Evolutionary conservation across 2,329 filamentous ascomycete species (phyloP).

Genomic region (Fusarium sp.): DNA sequence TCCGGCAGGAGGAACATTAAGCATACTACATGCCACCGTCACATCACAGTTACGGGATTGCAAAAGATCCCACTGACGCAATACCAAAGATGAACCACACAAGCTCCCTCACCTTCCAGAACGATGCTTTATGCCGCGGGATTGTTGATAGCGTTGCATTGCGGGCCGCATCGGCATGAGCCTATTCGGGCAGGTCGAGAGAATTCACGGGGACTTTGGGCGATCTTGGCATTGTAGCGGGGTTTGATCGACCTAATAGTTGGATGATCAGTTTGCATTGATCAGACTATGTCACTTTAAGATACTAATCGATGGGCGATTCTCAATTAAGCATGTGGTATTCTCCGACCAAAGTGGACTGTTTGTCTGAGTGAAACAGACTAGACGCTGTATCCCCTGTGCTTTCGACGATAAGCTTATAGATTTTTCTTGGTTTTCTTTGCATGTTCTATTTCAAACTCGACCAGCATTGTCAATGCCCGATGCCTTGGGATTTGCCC

Average conservation of each 20-base stretch:
- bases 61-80: constrained; percentile 20
- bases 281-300: not conserved
- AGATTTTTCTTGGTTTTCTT: not conserved
- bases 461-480: not conserved
- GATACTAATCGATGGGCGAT: not conserved
- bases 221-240: constrained; percentile 28
- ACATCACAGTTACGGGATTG: not conserved
- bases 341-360: not conserved
- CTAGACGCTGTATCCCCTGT: not conserved
- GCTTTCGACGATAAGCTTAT: not conserved
- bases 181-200: constrained; percentile 32
- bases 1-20: constrained; percentile 27
- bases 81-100: constrained; percentile 15
- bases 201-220: constrained; percentile 28
- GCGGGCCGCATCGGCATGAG: constrained; percentile 31
- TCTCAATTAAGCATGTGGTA: not conserved
- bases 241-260: constrained; percentile 1
- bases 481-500: not conserved
- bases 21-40: not conserved
- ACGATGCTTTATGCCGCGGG: constrained; percentile 21
- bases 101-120: constrained; percentile 24
- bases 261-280: not conserved
- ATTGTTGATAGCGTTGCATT: constrained; percentile 13
- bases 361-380: not conserved
- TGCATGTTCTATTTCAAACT: not conserved